These are phyloP conservation scores for Geosmithia flava DNA, from an alignment of 2,329 filamentous ascomycete species.

Conservation along the genomic window DNA sequence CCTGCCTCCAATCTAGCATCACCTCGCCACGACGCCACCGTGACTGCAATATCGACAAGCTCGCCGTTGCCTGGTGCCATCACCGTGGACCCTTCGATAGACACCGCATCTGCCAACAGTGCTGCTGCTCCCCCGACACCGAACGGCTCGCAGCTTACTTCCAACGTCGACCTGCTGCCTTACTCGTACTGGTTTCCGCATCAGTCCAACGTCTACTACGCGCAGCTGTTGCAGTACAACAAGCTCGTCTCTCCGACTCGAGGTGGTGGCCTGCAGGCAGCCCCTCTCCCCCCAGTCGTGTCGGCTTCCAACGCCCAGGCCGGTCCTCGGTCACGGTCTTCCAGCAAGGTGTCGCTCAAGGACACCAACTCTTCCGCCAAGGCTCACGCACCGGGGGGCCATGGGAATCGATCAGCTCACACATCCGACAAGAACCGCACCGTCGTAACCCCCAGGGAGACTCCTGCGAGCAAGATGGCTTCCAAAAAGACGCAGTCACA, in stretches of 20 bases:
- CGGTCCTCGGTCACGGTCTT: slow-evolving; percentile 43
- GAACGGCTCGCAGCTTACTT: slow-evolving; percentile 19
- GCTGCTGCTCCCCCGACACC: slow-evolving; percentile 7
- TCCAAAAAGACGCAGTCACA: slow-evolving; percentile 21
- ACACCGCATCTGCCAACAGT: slow-evolving; percentile 9
- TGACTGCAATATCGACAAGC: slow-evolving; percentile 2
- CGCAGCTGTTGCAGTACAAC: slow-evolving; percentile 53
- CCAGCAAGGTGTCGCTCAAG: slow-evolving; percentile 47
- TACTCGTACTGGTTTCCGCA: slow-evolving; percentile 39
- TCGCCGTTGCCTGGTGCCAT: slow-evolving; percentile 1
- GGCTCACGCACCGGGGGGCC: slow-evolving; percentile 38
- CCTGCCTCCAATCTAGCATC: slow-evolving; percentile 1
- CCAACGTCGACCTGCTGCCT: slow-evolving; percentile 41
- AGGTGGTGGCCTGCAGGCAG: slow-evolving; percentile 41
- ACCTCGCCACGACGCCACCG: neutral
- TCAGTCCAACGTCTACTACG: slow-evolving; percentile 46
- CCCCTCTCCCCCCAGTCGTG: slow-evolving; percentile 41
- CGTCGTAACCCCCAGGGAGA: slow-evolving; percentile 48
- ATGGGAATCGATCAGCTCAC: slow-evolving; percentile 52
- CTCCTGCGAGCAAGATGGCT: slow-evolving; percentile 33
- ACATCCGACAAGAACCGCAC: slow-evolving; percentile 47
- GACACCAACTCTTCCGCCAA: slow-evolving; percentile 29
- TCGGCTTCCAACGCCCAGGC: slow-evolving; percentile 44
- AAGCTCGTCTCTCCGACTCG: slow-evolving; percentile 47
- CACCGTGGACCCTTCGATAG: slow-evolving; percentile 15